These are phyloP conservation scores for Penicillium pulvis DNA, from an alignment of 495 filamentous ascomycete species.

Conservation along the genomic window DNA sequence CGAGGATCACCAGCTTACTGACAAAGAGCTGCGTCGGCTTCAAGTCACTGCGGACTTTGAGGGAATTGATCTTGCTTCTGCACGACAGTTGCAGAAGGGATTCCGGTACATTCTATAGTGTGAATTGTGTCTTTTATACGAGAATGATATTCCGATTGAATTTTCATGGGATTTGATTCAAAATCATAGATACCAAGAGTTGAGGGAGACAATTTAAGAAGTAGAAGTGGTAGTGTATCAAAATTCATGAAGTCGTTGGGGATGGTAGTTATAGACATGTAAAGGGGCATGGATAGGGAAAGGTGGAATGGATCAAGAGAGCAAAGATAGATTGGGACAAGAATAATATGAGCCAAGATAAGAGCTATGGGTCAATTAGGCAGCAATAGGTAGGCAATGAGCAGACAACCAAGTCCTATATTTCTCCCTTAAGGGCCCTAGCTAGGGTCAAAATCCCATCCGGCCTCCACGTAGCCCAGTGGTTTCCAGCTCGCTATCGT, in stretches of 20 bases:
- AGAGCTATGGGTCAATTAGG: no score
- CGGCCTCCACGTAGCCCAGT: background rate
- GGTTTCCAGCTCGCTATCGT: background rate
- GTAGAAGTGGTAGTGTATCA: no score
- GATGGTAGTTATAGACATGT: no score
- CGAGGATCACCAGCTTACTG: constrained; percentile 40
- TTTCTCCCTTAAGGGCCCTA: no score
- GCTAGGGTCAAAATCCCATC: no score
- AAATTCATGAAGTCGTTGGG: no score
- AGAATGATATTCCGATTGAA: background rate
- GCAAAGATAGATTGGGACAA: background rate
- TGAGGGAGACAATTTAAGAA: no score
- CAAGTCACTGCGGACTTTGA: constrained; percentile 51
- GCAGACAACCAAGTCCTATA: no score
- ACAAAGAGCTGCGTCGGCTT: constrained; percentile 44
- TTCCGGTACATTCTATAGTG: constrained; percentile 47
- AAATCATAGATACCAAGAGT: no score
- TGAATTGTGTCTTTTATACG: background rate
- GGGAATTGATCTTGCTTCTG: constrained; percentile 48
- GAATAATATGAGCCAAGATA: background rate
- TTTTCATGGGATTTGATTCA: background rate
- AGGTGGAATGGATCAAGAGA: background rate
- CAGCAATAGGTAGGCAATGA: no score
- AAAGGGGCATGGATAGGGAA: no score
- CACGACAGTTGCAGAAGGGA: constrained; percentile 48